These are phyloP conservation scores for Helianthus tuberosus DNA, from an alignment of 129 eudicot genomes.

Conservation along the genomic window DNA sequence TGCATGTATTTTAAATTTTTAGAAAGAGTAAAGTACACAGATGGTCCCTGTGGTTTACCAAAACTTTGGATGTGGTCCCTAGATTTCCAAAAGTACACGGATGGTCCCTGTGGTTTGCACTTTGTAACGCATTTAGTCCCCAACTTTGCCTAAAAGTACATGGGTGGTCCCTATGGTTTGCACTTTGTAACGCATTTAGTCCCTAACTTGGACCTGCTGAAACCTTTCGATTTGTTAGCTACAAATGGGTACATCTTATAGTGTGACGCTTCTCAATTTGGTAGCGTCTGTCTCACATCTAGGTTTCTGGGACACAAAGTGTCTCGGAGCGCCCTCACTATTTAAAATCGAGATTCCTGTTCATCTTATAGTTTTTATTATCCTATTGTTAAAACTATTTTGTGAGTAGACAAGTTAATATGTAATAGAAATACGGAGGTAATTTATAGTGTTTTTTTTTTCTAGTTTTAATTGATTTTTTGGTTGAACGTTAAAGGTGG, in stretches of 20 bases:
- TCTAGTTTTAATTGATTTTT: conserved; percentile 19
- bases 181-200: no score
- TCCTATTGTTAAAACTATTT: not conserved
- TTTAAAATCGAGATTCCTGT: not conserved
- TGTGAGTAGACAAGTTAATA: not conserved
- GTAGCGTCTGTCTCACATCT: not conserved
- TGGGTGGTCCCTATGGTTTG: no score
- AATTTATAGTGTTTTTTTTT: not conserved
- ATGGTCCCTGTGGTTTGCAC: no score
- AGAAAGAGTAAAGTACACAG: not conserved
- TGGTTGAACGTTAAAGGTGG: conserved; percentile 61
- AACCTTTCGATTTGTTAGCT: no score
- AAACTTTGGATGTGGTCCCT: not conserved
- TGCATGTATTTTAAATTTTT: not conserved
- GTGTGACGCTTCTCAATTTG: no score
- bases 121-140: no score
- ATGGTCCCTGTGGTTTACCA: not conserved
- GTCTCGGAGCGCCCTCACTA: not conserved
- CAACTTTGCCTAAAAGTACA: not conserved
- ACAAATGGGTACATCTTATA: no score
- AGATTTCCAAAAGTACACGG: not conserved
- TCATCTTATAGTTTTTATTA: not conserved
- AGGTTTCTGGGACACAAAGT: not conserved
- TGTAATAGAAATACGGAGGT: conserved; percentile 1
- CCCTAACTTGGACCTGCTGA: no score